phyloP scores from a whole-genome alignment of 2,329 filamentous ascomycete species.

The Plectosphaerella plurivora region DNA sequence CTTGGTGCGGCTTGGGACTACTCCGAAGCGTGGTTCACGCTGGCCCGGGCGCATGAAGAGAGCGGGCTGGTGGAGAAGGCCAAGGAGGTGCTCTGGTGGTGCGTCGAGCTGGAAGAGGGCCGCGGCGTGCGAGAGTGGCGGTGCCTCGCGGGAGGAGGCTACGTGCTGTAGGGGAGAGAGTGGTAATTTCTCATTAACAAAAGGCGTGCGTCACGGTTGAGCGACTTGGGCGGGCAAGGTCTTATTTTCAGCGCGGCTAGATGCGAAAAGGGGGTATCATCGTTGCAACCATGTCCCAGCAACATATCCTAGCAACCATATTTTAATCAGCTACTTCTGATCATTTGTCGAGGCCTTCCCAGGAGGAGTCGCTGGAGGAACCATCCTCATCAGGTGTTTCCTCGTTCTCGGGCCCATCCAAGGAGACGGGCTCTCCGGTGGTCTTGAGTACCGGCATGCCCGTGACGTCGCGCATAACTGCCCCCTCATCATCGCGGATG shows the following conservation, averaged over 20 bases:
- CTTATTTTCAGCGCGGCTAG: too few species aligned
- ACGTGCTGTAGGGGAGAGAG: slow-evolving; percentile 45
- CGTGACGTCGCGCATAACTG: slow-evolving; percentile 37
- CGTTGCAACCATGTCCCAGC: too few species aligned
- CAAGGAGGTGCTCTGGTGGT: slow-evolving; percentile 95
- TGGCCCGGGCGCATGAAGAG: slow-evolving; percentile 84
- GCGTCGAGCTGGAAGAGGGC: slow-evolving; percentile 87
- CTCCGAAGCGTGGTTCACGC: slow-evolving; percentile 86
- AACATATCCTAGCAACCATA: too few species aligned
- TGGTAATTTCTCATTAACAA: not conserved
- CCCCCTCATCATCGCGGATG: slow-evolving; percentile 50
- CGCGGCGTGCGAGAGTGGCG: slow-evolving; percentile 76
- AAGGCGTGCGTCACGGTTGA: too few species aligned
- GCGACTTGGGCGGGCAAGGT: too few species aligned
- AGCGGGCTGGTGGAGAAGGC: slow-evolving; percentile 82
- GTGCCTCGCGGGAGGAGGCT: slow-evolving; percentile 61
- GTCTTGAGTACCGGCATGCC: slow-evolving; percentile 31
- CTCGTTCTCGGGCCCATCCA: slow-evolving; percentile 13
- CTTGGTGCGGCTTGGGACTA: slow-evolving; percentile 85
- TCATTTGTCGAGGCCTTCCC: too few species aligned
- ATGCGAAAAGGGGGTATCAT: too few species aligned
- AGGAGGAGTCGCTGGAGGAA: not conserved
- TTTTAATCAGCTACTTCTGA: too few species aligned
- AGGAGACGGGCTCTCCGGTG: slow-evolving; percentile 24
- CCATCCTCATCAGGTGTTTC: slow-evolving; percentile 6